These are phyloP conservation scores for Tricholoma matsutake DNA, from an alignment of 768 basidiomycete genomes.

Conservation along the genomic window DNA sequence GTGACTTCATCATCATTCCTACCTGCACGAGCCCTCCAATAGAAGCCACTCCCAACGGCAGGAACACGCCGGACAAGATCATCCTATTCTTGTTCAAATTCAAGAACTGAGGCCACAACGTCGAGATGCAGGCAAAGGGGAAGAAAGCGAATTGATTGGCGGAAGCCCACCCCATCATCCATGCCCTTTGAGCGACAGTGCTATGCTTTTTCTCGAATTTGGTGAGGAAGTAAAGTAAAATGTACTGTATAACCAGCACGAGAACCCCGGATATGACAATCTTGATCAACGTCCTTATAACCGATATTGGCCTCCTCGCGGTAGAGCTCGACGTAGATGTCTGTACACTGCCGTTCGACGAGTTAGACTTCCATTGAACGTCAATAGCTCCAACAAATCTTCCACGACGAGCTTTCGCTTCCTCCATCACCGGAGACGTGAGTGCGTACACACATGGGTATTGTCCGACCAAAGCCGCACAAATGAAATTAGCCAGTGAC, in stretches of 20 bases:
- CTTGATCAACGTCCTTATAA: background rate
- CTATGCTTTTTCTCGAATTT: background rate
- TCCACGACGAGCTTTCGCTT: background rate
- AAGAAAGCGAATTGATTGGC: background rate
- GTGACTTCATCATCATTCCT: background rate
- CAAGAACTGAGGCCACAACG: background rate
- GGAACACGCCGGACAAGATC: background rate
- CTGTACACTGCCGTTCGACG: too few species aligned
- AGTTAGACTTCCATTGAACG: background rate
- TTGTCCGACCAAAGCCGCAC: background rate
- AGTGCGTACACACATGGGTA: background rate
- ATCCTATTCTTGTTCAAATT: background rate
- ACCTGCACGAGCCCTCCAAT: background rate
- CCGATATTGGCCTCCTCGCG: too few species aligned
- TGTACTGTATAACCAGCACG: background rate
- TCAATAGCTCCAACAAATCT: background rate
- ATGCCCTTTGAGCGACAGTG: background rate
- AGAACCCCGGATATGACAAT: background rate
- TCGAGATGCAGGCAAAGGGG: background rate
- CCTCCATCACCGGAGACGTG: background rate
- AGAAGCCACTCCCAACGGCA: background rate
- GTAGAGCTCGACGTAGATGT: too few species aligned
- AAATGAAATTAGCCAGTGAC: background rate
- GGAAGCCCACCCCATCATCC: background rate
- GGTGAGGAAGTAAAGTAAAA: background rate